Evolutionary conservation across 2,329 filamentous ascomycete genomes (phyloP).

Genomic region (Hypoxylon sp.): DNA sequence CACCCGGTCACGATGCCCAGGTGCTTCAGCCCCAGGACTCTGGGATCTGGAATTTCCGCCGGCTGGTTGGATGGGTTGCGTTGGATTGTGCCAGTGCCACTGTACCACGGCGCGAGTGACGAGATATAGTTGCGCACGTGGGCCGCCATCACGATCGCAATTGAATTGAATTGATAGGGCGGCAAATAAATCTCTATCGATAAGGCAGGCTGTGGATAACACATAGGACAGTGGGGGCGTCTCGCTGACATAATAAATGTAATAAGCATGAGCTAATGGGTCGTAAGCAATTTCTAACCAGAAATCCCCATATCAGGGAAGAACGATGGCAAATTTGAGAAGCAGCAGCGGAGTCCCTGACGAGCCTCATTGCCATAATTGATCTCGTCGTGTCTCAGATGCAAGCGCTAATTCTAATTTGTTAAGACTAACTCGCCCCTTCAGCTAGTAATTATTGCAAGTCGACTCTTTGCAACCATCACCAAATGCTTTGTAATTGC

Average conservation of each 20-base stretch:
- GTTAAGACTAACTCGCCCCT: constrained; percentile 10
- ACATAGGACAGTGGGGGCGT: background rate
- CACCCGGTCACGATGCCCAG: background rate
- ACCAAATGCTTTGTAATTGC: constrained; percentile 36
- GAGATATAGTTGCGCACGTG: constrained; percentile 34
- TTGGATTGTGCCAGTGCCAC: constrained; percentile 14
- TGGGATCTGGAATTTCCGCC: constrained; percentile 17
- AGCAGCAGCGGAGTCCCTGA: constrained; percentile 12
- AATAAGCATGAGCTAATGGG: constrained; percentile 53
- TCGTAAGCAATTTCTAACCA: constrained; percentile 43
- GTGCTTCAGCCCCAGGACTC: constrained; percentile 16
- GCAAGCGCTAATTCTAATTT: constrained; percentile 14
- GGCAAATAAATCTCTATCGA: constrained; percentile 26
- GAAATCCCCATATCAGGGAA: constrained; percentile 4
- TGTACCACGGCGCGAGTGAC: constrained; percentile 11
- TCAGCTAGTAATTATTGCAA: constrained; percentile 22
- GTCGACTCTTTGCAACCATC: constrained; percentile 39
- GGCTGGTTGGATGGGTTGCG: background rate
- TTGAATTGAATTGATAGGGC: constrained; percentile 13
- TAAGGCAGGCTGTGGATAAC: constrained; percentile 5
- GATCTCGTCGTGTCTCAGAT: constrained; percentile 9
- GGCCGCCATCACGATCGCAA: constrained; percentile 22
- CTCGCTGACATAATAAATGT: background rate
- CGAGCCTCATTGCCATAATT: background rate
- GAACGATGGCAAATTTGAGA: constrained; percentile 8